Evolutionary conservation across 306 rosid species (phyloP).

Genomic region (Pterocarpus macrocarpus): DNA sequence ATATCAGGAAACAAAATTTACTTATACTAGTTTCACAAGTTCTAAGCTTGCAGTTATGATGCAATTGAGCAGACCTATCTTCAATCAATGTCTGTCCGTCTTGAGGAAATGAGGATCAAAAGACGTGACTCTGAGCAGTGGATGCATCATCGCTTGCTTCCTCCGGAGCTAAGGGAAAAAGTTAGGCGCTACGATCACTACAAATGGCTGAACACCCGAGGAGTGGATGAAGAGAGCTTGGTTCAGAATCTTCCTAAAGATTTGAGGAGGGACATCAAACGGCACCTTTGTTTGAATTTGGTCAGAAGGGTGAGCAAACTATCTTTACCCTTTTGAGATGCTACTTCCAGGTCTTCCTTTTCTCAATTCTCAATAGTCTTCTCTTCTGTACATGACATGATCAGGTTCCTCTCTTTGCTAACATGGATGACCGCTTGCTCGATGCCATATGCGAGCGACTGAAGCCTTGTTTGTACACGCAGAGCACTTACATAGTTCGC

Average conservation of each 20-base stretch:
- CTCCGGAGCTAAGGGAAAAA: constrained; percentile 58
- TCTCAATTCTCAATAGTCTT: constrained; percentile 4
- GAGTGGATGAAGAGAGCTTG: constrained; percentile 63
- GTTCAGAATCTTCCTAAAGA: constrained; percentile 65
- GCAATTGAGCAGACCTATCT: constrained; percentile 56
- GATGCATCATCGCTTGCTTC: constrained; percentile 70
- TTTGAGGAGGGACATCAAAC: constrained; percentile 63
- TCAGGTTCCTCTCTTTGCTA: constrained; percentile 92
- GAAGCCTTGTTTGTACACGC: constrained; percentile 83
- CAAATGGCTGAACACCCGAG: constrained; percentile 65
- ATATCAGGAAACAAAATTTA: neutral
- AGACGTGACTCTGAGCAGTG: constrained; percentile 67
- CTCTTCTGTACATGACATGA: neutral
- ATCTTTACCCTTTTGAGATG: neutral
- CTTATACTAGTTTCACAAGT: constrained; percentile 5
- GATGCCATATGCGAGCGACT: constrained; percentile 94
- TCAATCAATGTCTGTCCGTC: constrained; percentile 61
- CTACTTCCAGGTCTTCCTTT: neutral
- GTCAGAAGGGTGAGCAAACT: constrained; percentile 76
- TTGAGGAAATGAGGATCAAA: constrained; percentile 68
- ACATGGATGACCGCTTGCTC: constrained; percentile 88
- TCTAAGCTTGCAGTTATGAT: constrained; percentile 26
- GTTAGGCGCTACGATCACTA: constrained; percentile 63
- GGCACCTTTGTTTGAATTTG: constrained; percentile 70
- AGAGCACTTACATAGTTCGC: constrained; percentile 70